Percentiles rank a stretch among this genome's conserved stretches.
Evolutionary conservation across 331 rosid genomes (phyloP).

Genomic region (Erythrophleum ivorense): DNA sequence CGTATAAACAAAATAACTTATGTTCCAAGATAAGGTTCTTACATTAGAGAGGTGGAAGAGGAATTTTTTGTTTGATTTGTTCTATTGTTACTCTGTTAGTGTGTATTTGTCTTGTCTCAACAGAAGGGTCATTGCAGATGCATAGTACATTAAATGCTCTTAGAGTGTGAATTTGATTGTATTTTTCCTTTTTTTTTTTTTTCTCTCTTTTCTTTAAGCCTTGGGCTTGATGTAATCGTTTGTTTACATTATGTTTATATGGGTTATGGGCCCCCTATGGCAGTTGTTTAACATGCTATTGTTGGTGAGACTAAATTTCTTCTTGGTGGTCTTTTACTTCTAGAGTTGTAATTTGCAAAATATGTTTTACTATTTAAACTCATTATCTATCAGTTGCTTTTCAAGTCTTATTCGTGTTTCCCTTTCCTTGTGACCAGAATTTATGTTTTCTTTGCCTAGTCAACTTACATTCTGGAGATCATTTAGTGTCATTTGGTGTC

Average conservation of each 20-base stretch:
- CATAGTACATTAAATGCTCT: too few relatives aligned
- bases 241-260: not conserved
- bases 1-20: not conserved
- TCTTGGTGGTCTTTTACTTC: slow-evolving; percentile 18
- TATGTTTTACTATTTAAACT: not conserved
- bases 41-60: not conserved
- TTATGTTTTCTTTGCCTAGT: too few relatives aligned
- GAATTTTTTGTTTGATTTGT: not conserved
- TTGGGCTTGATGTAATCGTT: not conserved
- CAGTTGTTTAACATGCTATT: not conserved
- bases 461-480: too few relatives aligned
- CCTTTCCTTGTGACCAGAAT: too few relatives aligned
- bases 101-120: not conserved
- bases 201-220: not conserved
- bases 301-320: not conserved
- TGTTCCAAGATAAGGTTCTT: not conserved
- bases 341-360: not conserved
- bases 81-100: not conserved
- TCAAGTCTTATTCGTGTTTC: not conserved
- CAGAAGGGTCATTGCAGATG: not conserved
- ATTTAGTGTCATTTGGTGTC: too few relatives aligned
- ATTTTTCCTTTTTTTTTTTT: too few relatives aligned
- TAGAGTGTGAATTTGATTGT: too few relatives aligned
- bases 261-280: not conserved
- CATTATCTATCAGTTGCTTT: not conserved